Evolutionary conservation across 139 green algal genomes (phyloP), one percentile per base, ranked within the genome.

Genomic region (Nannochloris sp.): DNA sequence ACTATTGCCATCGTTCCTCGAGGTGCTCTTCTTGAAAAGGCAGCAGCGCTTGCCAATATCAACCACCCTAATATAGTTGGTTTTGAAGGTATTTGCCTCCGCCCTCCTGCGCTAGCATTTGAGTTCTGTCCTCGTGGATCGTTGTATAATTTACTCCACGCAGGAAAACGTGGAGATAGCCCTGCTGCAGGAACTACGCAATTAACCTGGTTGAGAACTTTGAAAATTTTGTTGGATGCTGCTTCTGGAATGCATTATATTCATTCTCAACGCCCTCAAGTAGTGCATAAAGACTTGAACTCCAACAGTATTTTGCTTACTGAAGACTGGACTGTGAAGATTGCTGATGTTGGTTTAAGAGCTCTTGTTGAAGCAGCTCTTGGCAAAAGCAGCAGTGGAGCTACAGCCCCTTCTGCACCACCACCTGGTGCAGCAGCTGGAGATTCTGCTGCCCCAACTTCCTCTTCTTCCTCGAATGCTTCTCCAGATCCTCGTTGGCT

Each of bases 231-330:
- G 4, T n/a, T 30, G 12, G 62, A 70, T 45, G 30, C 30, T 32
- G 62, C 45, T 73, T 42, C 42, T 13, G 83, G 81, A 57, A 91
- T 92, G 82, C 64, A 84, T 35, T 95, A 95, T 68, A 79, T 96
- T 67, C 90, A 96, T 76, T 79, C 63, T n/a, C 83, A 81, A 62
- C 74, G 47, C 29, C 88, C 88, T 6, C 71, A 81, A 27, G 83
- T 96, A 23, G 78, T 95, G 14, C 90, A 96, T 54, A 75, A 86
- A n/a, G 90, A 96, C 72, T 77, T 96, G 38, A 88, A 86, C 54
- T 76, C 55, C 3, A 77, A 67, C 8, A 76, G 76, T 44, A 27
- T 76, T n/a, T 64, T 90, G 8, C 64, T 90, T 15, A 81, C 74
- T 23, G 67, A 68, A 31, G 60, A 81, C 24, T 88, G 72, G 68